Evolutionary conservation across 164 flowering plant species (phyloP).

Genomic region (Aristolochia fimbriata): DNA sequence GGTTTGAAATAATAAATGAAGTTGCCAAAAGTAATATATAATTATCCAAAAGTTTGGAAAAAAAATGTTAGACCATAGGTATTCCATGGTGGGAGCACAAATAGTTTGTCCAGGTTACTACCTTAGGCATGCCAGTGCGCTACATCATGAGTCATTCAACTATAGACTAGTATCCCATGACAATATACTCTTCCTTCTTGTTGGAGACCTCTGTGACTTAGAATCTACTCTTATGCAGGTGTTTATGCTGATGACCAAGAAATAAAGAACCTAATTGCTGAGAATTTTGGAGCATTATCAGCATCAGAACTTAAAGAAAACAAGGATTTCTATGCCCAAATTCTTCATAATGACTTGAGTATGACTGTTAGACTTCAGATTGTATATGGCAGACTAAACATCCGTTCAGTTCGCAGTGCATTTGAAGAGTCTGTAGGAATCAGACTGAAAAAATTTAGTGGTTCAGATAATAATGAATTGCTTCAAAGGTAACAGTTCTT

Average conservation of each 20-base stretch:
- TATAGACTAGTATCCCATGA: background rate
- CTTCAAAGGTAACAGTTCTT: constrained; percentile 57
- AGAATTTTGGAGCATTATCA: constrained; percentile 49
- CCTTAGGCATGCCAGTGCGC: background rate
- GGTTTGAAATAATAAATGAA: too few species aligned
- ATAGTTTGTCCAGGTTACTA: background rate
- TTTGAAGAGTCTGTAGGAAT: constrained; percentile 91
- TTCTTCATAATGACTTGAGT: constrained; percentile 55
- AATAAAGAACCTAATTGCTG: constrained; percentile 38
- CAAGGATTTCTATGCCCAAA: constrained; percentile 41
- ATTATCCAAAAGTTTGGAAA: too few species aligned
- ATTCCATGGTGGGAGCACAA: too few species aligned
- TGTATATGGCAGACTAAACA: constrained; percentile 71
- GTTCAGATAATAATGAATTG: constrained; percentile 65
- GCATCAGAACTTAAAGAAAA: constrained; percentile 40
- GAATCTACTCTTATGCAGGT: constrained; percentile 30
- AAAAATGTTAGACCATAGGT: too few species aligned
- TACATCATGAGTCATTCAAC: background rate
- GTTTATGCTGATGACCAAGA: constrained; percentile 74
- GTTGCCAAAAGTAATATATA: too few species aligned
- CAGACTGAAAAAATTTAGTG: constrained; percentile 76
- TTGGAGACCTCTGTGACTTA: background rate
- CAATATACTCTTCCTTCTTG: too few species aligned
- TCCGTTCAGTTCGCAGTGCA: constrained; percentile 79
- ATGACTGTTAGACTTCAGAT: constrained; percentile 88